phyloP scores from a whole-genome alignment of 2,329 filamentous ascomycete species.

The Camillea tinctor region DNA sequence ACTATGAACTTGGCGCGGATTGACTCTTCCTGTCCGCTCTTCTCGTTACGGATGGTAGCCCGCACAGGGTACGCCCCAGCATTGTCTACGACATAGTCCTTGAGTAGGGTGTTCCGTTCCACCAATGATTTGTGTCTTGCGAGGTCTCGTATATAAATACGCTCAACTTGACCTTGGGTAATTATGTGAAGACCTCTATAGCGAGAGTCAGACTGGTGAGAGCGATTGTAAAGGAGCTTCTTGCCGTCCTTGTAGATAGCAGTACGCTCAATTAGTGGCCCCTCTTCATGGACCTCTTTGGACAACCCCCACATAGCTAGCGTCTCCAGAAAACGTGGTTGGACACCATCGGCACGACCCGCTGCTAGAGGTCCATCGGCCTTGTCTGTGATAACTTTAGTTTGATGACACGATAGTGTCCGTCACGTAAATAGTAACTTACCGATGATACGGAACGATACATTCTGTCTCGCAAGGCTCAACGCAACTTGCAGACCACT shows the following conservation, averaged over 20 bases:
- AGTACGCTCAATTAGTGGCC: conserved; percentile 32
- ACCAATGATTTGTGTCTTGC: conserved; percentile 32
- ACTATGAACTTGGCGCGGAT: conserved; percentile 33
- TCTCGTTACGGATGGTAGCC: conserved; percentile 20
- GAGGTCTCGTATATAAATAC: conserved; percentile 37
- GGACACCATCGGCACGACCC: conserved; percentile 18
- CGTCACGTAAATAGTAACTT: not conserved
- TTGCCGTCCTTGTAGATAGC: conserved; percentile 32
- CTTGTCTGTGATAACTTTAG: conserved; percentile 24
- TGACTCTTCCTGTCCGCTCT: conserved; percentile 21
- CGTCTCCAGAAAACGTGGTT: conserved; percentile 17
- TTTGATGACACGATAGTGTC: not conserved
- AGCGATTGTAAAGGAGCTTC: conserved; percentile 26
- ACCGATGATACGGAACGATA: conserved; percentile 36
- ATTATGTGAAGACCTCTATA: conserved; percentile 36
- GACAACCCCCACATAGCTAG: conserved; percentile 15
- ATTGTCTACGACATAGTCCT: conserved; percentile 15
- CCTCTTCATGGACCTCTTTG: conserved; percentile 32
- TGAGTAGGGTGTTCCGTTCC: conserved; percentile 26
- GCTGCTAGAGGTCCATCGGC: conserved; percentile 25
- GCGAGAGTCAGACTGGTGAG: conserved; percentile 34
- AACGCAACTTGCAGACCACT: conserved; percentile 31
- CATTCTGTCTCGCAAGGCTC: conserved; percentile 31
- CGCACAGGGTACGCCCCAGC: conserved; percentile 16
- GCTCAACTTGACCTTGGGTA: conserved; percentile 37